phyloP scores from a whole-genome alignment of 2,329 filamentous ascomycete genomes.

The Claviceps sorghi region DNA sequence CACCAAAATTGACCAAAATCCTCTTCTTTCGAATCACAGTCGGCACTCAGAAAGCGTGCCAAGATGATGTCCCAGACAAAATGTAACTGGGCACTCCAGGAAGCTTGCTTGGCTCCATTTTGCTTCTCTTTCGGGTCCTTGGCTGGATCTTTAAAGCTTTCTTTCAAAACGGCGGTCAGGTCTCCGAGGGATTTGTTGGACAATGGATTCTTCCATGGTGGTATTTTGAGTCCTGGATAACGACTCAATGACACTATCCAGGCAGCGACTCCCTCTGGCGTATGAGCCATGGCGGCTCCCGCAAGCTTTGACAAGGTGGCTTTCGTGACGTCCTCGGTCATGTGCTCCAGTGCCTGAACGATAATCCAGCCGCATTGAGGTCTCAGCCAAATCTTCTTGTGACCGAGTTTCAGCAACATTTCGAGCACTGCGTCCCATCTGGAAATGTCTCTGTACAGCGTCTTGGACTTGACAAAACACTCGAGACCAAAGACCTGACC shows the following conservation, averaged over 20 bases:
- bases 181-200: constrained; percentile 50
- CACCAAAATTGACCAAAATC: constrained; percentile 71
- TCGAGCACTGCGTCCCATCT: constrained; percentile 57
- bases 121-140: constrained; percentile 29
- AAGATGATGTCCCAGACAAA: constrained; percentile 80
- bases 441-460: constrained; percentile 47
- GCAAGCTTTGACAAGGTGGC: constrained; percentile 47
- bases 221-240: constrained; percentile 49
- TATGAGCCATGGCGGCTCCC: constrained; percentile 55
- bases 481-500: constrained; percentile 80
- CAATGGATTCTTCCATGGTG: constrained; percentile 69
- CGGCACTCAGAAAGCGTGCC: constrained; percentile 30
- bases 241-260: constrained; percentile 59
- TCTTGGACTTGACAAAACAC: constrained; percentile 65
- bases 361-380: constrained; percentile 78
- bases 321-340: constrained; percentile 42
- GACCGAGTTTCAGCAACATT: constrained; percentile 56
- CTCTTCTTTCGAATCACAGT: constrained; percentile 19
- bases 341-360: constrained; percentile 54
- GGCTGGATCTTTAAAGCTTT: constrained; percentile 43
- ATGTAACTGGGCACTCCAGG: constrained; percentile 66
- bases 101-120: constrained; percentile 45
- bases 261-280: constrained; percentile 76
- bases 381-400: constrained; percentile 76
- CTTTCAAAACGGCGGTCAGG: constrained; percentile 66